Conservation (phyloP, 306 rosid genomes). For the Crotalaria pallida region DNA sequence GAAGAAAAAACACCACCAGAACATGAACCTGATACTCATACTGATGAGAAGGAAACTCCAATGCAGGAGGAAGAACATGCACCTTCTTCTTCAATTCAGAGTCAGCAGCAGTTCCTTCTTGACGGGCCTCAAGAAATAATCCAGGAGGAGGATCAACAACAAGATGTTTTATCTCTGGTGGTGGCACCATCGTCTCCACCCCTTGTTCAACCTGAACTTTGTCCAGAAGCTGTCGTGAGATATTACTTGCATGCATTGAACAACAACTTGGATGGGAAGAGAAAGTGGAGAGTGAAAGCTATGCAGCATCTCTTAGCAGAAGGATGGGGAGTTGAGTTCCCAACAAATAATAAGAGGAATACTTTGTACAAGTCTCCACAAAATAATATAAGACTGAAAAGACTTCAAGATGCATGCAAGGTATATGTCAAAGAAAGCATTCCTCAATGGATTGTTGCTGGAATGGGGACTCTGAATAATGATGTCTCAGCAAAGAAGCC, state of each 20-base stretch:
- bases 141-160: no score
- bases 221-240: slow-evolving; percentile 43
- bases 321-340: slow-evolving; percentile 43
- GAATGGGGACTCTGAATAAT: background rate
- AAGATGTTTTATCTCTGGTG: slow-evolving; percentile 15
- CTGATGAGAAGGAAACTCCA: no score
- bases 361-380: slow-evolving; percentile 46
- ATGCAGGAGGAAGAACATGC: no score
- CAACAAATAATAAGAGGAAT: slow-evolving; percentile 26
- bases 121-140: slow-evolving; percentile 21
- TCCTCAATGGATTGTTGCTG: slow-evolving; percentile 25
- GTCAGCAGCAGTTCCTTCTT: background rate
- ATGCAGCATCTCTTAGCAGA: slow-evolving; percentile 40
- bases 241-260: slow-evolving; percentile 23
- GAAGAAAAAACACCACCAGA: no score
- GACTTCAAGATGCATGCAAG: slow-evolving; percentile 54
- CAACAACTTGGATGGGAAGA: background rate
- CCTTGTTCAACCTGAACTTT: slow-evolving; percentile 26
- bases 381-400: background rate
- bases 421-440: slow-evolving; percentile 29
- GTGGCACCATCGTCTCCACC: background rate
- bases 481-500: slow-evolving; percentile 2
- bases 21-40: no score
- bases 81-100: no score
- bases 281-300: slow-evolving; percentile 34